Conservation (phyloP, 176 grass and related monocot genomes). For the Areca catechu region DNA sequence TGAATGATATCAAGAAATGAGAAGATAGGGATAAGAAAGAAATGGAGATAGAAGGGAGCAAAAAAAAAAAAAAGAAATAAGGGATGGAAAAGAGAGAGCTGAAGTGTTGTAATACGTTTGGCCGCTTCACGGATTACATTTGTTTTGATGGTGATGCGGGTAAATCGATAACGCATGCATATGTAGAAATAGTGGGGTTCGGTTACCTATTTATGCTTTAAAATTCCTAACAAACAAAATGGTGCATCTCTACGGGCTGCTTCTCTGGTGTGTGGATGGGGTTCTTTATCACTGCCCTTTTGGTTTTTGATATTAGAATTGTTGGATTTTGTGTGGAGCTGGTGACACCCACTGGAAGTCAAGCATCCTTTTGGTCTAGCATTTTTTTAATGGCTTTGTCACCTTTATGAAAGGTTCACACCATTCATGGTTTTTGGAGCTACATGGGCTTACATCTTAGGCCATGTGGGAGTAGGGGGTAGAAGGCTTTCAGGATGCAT, state of each 20-base stretch:
- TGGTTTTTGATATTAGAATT: not conserved
- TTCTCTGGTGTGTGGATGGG: no score
- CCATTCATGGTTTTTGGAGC: conserved; percentile 8
- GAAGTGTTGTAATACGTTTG: no score
- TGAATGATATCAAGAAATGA: not conserved
- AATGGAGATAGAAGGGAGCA: not conserved
- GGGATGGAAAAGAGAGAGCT: not conserved
- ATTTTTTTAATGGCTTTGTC: conserved; percentile 25
- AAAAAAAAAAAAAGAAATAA: no score
- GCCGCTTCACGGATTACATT: no score
- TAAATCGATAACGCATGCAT: no score
- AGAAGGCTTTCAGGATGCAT: conserved; percentile 6
- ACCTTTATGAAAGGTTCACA: conserved; percentile 3
- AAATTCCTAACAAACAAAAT: conserved; percentile 16
- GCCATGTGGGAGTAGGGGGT: conserved; percentile 27
- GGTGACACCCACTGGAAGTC: not conserved
- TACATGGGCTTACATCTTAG: conserved; percentile 5
- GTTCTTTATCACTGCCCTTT: no score
- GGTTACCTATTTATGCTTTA: conserved; percentile 18
- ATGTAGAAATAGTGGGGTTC: not conserved
- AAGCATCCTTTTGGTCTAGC: conserved; percentile 1
- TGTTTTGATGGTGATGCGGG: no score
- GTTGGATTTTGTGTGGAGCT: conserved; percentile 3
- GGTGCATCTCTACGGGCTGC: not conserved
- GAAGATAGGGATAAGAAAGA: no score